Evolutionary conservation across 2,329 filamentous ascomycete genomes (phyloP).

Genomic region (Helotiales sp.): DNA sequence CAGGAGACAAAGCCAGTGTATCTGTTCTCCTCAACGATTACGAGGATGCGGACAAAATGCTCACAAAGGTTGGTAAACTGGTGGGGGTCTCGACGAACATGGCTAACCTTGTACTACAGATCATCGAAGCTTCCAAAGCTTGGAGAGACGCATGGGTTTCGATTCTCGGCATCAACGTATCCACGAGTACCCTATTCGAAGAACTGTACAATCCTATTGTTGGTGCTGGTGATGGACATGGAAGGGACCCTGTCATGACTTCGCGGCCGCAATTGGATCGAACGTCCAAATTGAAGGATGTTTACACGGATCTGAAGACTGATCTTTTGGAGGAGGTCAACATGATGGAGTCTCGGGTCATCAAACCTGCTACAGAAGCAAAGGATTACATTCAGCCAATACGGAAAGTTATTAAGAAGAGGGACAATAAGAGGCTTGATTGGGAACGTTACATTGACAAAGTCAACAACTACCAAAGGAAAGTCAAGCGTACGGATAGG

Average conservation of each 20-base stretch:
- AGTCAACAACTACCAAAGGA: slow-evolving; percentile 71
- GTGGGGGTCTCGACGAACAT: neutral
- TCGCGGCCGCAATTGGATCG: slow-evolving; percentile 67
- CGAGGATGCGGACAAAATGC: slow-evolving; percentile 76
- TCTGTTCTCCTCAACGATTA: slow-evolving; percentile 78
- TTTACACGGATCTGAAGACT: slow-evolving; percentile 71
- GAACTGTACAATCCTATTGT: slow-evolving; percentile 78
- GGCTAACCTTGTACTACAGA: slow-evolving; percentile 51
- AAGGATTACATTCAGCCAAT: slow-evolving; percentile 72
- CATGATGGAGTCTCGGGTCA: slow-evolving; percentile 71
- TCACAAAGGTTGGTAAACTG: slow-evolving; percentile 64
- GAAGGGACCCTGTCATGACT: slow-evolving; percentile 62
- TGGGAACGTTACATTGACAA: slow-evolving; percentile 79
- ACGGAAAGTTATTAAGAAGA: slow-evolving; percentile 83
- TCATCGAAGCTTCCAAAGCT: slow-evolving; percentile 74
- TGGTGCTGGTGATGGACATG: slow-evolving; percentile 63
- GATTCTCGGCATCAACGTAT: slow-evolving; percentile 71
- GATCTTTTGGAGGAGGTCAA: slow-evolving; percentile 75
- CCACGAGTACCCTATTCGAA: slow-evolving; percentile 70
- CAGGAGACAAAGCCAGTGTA: slow-evolving; percentile 78
- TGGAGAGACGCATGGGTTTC: slow-evolving; percentile 82
- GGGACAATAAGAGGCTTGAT: slow-evolving; percentile 81
- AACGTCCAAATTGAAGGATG: slow-evolving; percentile 66
- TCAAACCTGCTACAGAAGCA: slow-evolving; percentile 71
- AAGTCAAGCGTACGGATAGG: slow-evolving; percentile 71